Evolutionary conservation across 2,329 filamentous ascomycete species (phyloP).

Genomic region (Ascochyta koolunga): DNA sequence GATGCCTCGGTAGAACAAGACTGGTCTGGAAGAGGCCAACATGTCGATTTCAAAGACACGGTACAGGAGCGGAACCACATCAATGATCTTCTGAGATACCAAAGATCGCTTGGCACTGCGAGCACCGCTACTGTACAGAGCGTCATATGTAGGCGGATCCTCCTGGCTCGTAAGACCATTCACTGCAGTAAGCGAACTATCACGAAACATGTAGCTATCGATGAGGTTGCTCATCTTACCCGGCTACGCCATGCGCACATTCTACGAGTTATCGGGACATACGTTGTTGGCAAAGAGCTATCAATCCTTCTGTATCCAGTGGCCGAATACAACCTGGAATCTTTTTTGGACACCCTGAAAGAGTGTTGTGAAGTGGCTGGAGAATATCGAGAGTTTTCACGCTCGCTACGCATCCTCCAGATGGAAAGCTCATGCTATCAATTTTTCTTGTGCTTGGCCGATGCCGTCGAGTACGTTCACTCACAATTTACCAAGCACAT

Average conservation of each 20-base stretch:
- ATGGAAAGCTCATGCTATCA: no score
- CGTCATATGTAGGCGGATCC: slow-evolving; percentile 22
- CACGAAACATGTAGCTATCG: slow-evolving; percentile 1
- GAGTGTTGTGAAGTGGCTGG: no score
- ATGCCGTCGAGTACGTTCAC: slow-evolving; percentile 25
- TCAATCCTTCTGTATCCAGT: not conserved
- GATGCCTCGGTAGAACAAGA: not conserved
- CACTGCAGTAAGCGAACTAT: not conserved
- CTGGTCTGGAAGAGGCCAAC: slow-evolving; percentile 13
- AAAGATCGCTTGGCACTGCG: not conserved
- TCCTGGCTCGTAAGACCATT: slow-evolving; percentile 24
- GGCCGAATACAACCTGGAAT: not conserved
- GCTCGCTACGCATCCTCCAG: no score
- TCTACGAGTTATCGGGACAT: slow-evolving; percentile 25
- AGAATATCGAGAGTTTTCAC: no score
- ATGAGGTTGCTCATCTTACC: slow-evolving; percentile 24
- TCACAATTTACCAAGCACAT: slow-evolving; percentile 25
- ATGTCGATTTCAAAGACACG: slow-evolving; percentile 11
- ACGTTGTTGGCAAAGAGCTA: slow-evolving; percentile 3
- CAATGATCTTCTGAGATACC: not conserved
- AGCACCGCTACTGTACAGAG: slow-evolving; percentile 21
- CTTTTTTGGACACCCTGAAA: no score
- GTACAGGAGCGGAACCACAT: not conserved
- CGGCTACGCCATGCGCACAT: slow-evolving; percentile 21
- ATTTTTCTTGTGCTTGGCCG: slow-evolving; percentile 21